Percentiles rank a stretch among this genome's conserved stretches.
Evolutionary conservation across 768 basidiomycete genomes (phyloP).

Genomic region (Tephrocybe sp.): DNA sequence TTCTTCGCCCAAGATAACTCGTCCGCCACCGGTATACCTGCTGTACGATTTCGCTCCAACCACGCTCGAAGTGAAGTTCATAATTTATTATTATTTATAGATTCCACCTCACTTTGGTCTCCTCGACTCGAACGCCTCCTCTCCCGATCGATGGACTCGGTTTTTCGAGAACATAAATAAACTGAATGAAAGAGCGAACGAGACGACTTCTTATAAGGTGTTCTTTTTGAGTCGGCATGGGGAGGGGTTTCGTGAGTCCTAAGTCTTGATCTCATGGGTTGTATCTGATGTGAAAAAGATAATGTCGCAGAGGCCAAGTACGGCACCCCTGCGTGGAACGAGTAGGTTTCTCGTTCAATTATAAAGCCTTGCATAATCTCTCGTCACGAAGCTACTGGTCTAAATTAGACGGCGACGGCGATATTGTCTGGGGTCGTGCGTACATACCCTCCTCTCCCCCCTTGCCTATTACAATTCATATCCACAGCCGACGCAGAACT

Average conservation of each 20-base stretch:
- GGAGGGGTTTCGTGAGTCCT: conserved; percentile 66
- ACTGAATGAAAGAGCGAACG: conserved; percentile 44
- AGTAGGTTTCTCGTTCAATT: conserved; percentile 36
- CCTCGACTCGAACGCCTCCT: conserved; percentile 48
- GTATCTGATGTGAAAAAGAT: conserved; percentile 38
- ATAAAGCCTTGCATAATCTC: no score
- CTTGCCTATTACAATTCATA: neutral
- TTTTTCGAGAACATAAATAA: conserved; percentile 40
- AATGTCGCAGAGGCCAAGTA: conserved; percentile 67
- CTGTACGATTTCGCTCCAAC: conserved; percentile 27
- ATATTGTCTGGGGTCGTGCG: conserved; percentile 75
- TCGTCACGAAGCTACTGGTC: conserved; percentile 65
- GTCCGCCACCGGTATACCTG: conserved; percentile 25
- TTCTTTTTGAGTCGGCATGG: conserved; percentile 72
- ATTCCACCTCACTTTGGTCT: conserved; percentile 61
- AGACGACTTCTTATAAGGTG: conserved; percentile 54
- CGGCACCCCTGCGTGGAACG: conserved; percentile 57
- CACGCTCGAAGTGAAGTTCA: no score
- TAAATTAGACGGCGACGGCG: conserved; percentile 61
- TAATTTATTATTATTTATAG: no score
- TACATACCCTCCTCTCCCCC: neutral
- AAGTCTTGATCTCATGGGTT: neutral
- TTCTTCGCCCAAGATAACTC: conserved; percentile 45
- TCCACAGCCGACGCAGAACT: conserved; percentile 69
- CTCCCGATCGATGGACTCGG: conserved; percentile 47